Base-by-base conservation (phyloP, 495 filamentous ascomycete species). In the Usnea hakonensis region DNA sequence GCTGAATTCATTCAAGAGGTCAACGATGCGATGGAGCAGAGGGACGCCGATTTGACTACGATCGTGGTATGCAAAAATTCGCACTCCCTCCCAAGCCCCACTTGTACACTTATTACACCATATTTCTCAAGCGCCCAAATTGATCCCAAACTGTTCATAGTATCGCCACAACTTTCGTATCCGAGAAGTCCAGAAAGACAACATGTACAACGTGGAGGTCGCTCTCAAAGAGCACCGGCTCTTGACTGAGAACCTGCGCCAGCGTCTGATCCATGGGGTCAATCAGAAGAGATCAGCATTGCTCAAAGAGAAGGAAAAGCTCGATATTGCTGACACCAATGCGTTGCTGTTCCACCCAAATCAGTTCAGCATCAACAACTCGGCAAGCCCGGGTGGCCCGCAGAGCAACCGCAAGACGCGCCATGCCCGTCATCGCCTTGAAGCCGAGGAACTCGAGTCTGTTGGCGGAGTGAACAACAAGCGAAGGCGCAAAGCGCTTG, bases 311-410 rank as follows among this genome's bases (percentile, higher is more conserved):
- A 97, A 95, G 70, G 95, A 97, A 65, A 75, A 85, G 69, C 72
- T 95, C 40, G 94, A 97, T 65, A 89, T 97, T 40, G 83, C 87
- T 17, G 95, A 97, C 68, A 87, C 84, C 62, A 95, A 89, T 66
- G 90, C 94, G 16, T 82, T 95, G 7, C 85, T 96, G 36, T 82
- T 96, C 9, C 90, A 97, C 68, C 92, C 95, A 17, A 93, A 87
- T 65, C 94, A 98, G 70, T 97, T 91, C 74, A 88, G 87, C 72
- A 84, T 96, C 62, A 85, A 84, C 66, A 89, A 90, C 71, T 85
- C 86, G 32, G 77, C 87, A 19, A 91, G 89, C 71, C 90, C 91
- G 14, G 89, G 91, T 53, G 89, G 88, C 38, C 78, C 87, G 28
- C 89, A 91, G 68, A 85, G 84, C 63, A 90, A 90, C 67, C 82